Percentiles rank a stretch among this genome's conserved stretches.
Conservation (phyloP, 192 early-diverging fungal species). For the Dissophora ornata region DNA sequence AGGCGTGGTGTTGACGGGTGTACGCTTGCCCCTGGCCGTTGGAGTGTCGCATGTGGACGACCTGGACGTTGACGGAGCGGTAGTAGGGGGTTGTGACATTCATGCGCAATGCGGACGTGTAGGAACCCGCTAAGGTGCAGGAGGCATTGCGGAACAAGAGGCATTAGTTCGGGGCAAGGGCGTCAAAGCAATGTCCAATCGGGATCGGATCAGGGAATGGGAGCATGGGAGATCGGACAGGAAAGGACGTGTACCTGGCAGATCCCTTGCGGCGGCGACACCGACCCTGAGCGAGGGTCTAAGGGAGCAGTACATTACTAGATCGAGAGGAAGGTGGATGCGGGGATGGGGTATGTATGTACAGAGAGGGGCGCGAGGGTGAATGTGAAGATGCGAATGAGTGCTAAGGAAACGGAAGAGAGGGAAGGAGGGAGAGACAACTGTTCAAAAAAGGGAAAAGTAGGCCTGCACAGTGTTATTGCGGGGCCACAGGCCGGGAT, state of each 20-base stretch:
- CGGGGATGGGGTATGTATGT: neutral
- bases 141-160: neutral
- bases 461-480: neutral
- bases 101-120: slow-evolving; percentile 37
- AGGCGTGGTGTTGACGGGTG: slow-evolving; percentile 3
- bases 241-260: slow-evolving; percentile 42
- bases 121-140: slow-evolving; percentile 5
- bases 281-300: slow-evolving; percentile 41
- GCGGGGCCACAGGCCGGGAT: no score
- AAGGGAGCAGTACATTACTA: slow-evolving; percentile 34
- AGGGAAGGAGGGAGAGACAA: neutral
- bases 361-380: neutral
- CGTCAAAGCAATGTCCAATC: no score
- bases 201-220: neutral
- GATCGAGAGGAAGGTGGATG: neutral
- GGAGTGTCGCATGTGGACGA: slow-evolving; percentile 14
- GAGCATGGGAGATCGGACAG: neutral
- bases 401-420: neutral
- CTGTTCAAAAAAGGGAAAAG: slow-evolving; percentile 12
- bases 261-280: slow-evolving; percentile 15
- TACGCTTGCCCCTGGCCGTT: neutral
- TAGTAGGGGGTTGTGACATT: slow-evolving; percentile 45
- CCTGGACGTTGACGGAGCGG: slow-evolving; percentile 41
- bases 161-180: neutral
- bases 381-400: neutral